These are phyloP conservation scores for Helianthus tuberosus DNA, from an alignment of 129 eudicot species.

Conservation along the genomic window DNA sequence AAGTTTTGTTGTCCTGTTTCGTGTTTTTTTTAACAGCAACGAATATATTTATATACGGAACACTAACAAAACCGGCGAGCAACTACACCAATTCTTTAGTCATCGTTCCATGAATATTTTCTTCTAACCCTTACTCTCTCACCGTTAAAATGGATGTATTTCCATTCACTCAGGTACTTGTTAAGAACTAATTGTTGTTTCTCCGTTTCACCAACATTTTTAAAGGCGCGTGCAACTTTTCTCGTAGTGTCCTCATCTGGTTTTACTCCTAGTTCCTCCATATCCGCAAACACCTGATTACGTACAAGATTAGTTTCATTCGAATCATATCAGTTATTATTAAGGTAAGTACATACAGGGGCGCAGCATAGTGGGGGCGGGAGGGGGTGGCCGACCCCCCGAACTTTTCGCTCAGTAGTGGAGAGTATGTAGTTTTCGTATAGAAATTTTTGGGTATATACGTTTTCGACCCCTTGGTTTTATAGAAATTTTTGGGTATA, in stretches of 20 bases:
- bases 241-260: constrained; percentile 85
- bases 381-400: too few species aligned
- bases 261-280: constrained; percentile 97
- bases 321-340: background rate
- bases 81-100: background rate
- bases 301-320: constrained; percentile 13
- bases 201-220: constrained; percentile 57
- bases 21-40: too few species aligned
- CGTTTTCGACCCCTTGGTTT: too few species aligned
- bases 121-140: constrained; percentile 80
- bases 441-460: too few species aligned
- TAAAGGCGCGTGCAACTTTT: constrained; percentile 74
- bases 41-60: too few species aligned
- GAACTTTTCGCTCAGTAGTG: too few species aligned
- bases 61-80: too few species aligned
- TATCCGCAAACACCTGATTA: constrained; percentile 87
- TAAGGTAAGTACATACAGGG: background rate
- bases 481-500: too few species aligned
- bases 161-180: constrained; percentile 71
- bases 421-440: too few species aligned
- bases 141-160: constrained; percentile 89
- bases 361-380: too few species aligned
- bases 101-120: constrained; percentile 1
- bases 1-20: too few species aligned
- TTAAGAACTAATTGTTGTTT: constrained; percentile 48